Percentiles rank a stretch among this genome's conserved stretches.
Evolutionary conservation across 2,329 filamentous ascomycete genomes (phyloP).

Genomic region (Periconia sp.): DNA sequence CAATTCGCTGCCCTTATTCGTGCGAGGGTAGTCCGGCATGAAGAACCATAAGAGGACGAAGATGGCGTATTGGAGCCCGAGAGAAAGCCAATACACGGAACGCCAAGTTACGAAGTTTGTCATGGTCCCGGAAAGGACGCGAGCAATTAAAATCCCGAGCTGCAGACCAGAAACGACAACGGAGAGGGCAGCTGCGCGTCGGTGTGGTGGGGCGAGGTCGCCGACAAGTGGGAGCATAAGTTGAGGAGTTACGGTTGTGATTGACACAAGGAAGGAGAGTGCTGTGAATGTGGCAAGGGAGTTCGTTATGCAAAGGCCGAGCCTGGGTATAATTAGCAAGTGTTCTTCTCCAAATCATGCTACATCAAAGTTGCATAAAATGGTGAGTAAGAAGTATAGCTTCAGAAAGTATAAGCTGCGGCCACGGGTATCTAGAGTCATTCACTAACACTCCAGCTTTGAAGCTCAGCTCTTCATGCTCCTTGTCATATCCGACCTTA

Average conservation of each 20-base stretch:
- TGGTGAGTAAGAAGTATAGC: too few relatives aligned
- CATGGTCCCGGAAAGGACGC: conserved; percentile 76
- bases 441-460: too few relatives aligned
- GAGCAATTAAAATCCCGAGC: conserved; percentile 76
- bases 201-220: conserved; percentile 73
- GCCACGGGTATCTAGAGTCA: too few relatives aligned
- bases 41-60: conserved; percentile 70
- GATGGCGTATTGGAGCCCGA: conserved; percentile 73
- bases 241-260: conserved; percentile 79
- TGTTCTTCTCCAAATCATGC: too few relatives aligned
- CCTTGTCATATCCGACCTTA: too few relatives aligned
- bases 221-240: conserved; percentile 80
- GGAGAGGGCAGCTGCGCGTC: conserved; percentile 72
- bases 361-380: too few relatives aligned
- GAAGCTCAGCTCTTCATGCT: too few relatives aligned
- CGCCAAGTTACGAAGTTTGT: conserved; percentile 78
- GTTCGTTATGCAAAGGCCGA: conserved; percentile 73
- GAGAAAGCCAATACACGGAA: conserved; percentile 77
- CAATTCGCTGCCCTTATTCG: conserved; percentile 71
- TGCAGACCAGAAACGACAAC: conserved; percentile 78
- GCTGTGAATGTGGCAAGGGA: conserved; percentile 69
- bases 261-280: conserved; percentile 74
- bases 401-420: too few relatives aligned
- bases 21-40: conserved; percentile 81
- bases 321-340: too few relatives aligned